Evolutionary conservation across 768 basidiomycete species (phyloP).

Genomic region (Auricularia heimuer): DNA sequence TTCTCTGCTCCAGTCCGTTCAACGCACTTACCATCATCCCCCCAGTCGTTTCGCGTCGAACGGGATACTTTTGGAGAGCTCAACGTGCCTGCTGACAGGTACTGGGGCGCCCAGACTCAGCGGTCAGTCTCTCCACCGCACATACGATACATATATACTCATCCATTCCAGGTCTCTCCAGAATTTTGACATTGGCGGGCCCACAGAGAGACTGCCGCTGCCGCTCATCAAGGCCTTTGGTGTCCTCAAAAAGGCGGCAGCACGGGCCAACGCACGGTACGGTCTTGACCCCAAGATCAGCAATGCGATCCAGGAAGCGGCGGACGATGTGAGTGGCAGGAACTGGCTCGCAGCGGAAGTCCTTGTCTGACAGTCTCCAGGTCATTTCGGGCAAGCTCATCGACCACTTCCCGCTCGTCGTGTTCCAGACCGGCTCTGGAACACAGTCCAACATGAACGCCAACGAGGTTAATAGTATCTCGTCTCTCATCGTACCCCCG

Average conservation of each 20-base stretch:
- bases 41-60: constrained; percentile 55
- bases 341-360: too few species aligned
- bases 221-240: constrained; percentile 98
- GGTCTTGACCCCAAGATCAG: constrained; percentile 84
- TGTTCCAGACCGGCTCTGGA: constrained; percentile 98
- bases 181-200: constrained; percentile 98
- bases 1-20: not conserved
- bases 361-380: constrained; percentile 28
- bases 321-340: constrained; percentile 62
- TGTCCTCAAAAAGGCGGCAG: constrained; percentile 93
- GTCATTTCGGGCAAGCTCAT: constrained; percentile 92
- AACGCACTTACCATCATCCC: not conserved
- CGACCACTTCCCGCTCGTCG: constrained; percentile 95
- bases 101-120: constrained; percentile 99
- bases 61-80: constrained; percentile 95
- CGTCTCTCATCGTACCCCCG: not conserved
- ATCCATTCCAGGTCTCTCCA: constrained; percentile 59
- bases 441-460: constrained; percentile 99
- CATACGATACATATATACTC: not conserved
- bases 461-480: constrained; percentile 59
- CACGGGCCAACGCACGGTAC: constrained; percentile 80
- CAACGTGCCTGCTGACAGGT: constrained; percentile 75
- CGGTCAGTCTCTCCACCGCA: constrained; percentile 36
- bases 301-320: constrained; percentile 81
- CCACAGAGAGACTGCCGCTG: constrained; percentile 82